Conservation (phyloP, 176 grass and related monocot genomes). For the Avena insularis region DNA sequence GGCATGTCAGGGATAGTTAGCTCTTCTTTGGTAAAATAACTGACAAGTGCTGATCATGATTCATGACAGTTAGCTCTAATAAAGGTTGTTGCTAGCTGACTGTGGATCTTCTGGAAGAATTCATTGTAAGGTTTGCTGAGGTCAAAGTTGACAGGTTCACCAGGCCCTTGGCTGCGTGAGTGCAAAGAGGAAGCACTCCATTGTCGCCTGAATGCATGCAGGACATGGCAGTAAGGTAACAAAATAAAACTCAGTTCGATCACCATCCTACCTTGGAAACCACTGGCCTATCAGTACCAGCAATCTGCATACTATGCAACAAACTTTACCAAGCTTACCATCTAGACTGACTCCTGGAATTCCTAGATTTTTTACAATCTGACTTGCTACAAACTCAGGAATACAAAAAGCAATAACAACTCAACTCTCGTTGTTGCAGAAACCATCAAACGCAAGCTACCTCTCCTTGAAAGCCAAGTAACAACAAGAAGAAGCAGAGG, state of each 20-base stretch:
- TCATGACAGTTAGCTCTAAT: not conserved
- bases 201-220: not conserved
- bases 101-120: not conserved
- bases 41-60: conserved; percentile 40
- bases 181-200: not conserved
- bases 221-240: not conserved
- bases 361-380: not conserved
- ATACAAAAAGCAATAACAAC: not conserved
- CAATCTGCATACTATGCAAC: conserved; percentile 10
- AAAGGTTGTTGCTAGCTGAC: not conserved
- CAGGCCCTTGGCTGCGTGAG: not conserved
- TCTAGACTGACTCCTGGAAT: not conserved
- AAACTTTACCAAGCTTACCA: not conserved
- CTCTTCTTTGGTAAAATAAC: not conserved
- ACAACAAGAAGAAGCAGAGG: not conserved
- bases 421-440: not conserved
- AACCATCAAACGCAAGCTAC: not conserved
- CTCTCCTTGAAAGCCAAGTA: not conserved
- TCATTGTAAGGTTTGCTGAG: not conserved
- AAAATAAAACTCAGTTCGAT: not conserved
- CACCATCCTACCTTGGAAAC: not conserved
- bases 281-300: not conserved
- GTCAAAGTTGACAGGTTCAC: not conserved
- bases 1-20: not conserved
- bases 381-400: not conserved